A percentile compares a stretch with the other conserved stretches of the same genome.
phyloP scores from a whole-genome alignment of 2,329 filamentous ascomycete species.

The Thermoascus crustaceus region DNA sequence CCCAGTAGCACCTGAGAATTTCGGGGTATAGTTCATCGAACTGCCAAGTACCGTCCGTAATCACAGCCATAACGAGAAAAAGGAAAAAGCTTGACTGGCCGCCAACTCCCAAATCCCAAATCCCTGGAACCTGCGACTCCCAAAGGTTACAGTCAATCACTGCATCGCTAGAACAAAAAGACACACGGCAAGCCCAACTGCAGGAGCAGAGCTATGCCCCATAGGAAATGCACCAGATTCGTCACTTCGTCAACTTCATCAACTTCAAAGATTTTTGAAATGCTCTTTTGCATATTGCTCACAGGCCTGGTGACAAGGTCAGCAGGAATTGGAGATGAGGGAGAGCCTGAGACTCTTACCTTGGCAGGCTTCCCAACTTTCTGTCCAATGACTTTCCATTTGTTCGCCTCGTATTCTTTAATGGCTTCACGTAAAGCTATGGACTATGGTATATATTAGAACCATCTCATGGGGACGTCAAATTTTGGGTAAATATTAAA shows the following conservation, averaged over 20 bases:
- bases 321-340: slow-evolving; percentile 13
- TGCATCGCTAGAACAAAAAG: not conserved
- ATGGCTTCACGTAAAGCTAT: slow-evolving; percentile 72
- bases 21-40: slow-evolving; percentile 2
- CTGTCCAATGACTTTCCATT: slow-evolving; percentile 95
- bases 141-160: not conserved
- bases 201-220: slow-evolving; percentile 2
- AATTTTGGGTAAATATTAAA: slow-evolving; percentile 16
- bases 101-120: not conserved
- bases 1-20: not conserved
- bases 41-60: not conserved
- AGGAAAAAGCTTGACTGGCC: not conserved
- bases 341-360: too few relatives aligned
- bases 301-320: slow-evolving; percentile 51
- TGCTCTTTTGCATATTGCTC: slow-evolving; percentile 96
- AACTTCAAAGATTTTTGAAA: slow-evolving; percentile 47
- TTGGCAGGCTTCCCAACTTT: slow-evolving; percentile 98
- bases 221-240: slow-evolving; percentile 20
- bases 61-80: not conserved
- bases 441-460: slow-evolving; percentile 21
- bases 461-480: not conserved
- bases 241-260: slow-evolving; percentile 27
- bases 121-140: slow-evolving; percentile 1
- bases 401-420: slow-evolving; percentile 97
- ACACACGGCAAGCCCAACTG: not conserved